A percentile compares a stretch with the other conserved stretches of the same genome.
Conservation (phyloP, 106 monocot genomes). For the Amphibolis antarctica region DNA sequence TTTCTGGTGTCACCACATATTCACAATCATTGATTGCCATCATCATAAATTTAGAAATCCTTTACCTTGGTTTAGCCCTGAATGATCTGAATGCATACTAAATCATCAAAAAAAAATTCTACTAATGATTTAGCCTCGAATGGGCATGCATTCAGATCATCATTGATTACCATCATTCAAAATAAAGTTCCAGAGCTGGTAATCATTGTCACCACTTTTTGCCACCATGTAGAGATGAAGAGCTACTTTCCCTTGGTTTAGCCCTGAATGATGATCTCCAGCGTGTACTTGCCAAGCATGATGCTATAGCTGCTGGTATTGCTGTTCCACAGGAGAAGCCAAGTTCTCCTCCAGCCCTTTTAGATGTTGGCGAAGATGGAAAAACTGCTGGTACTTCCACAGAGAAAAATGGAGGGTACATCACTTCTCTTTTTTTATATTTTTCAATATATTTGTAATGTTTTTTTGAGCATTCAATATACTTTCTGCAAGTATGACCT, state of each 20-base stretch:
- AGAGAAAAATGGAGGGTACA: not conserved
- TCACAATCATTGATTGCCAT: no score
- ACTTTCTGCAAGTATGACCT: not conserved
- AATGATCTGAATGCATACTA: no score
- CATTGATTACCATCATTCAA: no score
- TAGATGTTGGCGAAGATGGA: conserved; percentile 11
- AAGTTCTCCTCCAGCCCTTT: conserved; percentile 37
- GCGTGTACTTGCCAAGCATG: conserved; percentile 73
- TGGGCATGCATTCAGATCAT: no score
- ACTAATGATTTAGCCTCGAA: no score
- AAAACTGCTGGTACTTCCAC: conserved; percentile 1
- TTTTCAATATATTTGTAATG: not conserved
- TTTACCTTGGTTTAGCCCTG: no score
- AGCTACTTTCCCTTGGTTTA: conserved; percentile 61
- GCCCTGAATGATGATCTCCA: conserved; percentile 94
- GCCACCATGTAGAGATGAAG: conserved; percentile 53
- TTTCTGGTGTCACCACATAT: no score
- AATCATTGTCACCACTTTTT: no score
- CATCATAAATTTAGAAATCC: no score
- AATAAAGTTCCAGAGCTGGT: not conserved
- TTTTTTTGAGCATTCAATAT: not conserved
- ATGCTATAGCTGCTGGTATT: conserved; percentile 82
- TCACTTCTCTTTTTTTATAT: not conserved
- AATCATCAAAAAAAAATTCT: no score
- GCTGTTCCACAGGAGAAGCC: conserved; percentile 54